Conservation (phyloP, 2,329 filamentous ascomycete species). For the Hypomyces perniciosus region DNA sequence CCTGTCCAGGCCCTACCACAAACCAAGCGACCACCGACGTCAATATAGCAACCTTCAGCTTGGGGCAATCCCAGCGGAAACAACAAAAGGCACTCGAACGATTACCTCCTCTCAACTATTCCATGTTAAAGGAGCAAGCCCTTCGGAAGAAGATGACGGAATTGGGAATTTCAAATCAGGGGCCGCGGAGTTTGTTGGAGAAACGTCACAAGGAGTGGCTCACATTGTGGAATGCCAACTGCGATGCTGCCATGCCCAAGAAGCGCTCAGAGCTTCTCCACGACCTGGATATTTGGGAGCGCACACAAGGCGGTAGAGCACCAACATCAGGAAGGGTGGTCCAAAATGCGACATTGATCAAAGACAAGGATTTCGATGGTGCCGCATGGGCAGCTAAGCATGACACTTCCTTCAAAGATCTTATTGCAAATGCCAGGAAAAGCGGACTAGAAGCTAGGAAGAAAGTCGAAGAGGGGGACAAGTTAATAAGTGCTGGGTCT, state of each 20-base stretch:
- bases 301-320: constrained; percentile 64
- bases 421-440: constrained; percentile 70
- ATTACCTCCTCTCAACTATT: constrained; percentile 78
- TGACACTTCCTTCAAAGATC: constrained; percentile 65
- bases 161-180: constrained; percentile 67
- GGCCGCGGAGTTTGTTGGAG: constrained; percentile 64
- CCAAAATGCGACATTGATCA: constrained; percentile 48
- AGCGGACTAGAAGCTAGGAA: constrained; percentile 40
- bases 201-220: constrained; percentile 87
- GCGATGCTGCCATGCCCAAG: constrained; percentile 72
- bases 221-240: constrained; percentile 95
- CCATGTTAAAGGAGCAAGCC: constrained; percentile 71
- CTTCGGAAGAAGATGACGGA: constrained; percentile 78
- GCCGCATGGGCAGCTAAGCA: constrained; percentile 69
- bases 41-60: neutral
- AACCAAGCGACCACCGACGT: neutral
- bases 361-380: constrained; percentile 84
- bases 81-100: constrained; percentile 47
- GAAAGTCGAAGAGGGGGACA: constrained; percentile 18
- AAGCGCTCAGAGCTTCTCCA: constrained; percentile 64
- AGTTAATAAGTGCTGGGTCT: neutral
- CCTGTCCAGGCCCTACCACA: constrained; percentile 40
- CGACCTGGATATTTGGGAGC: constrained; percentile 83
- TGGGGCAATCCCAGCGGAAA: constrained; percentile 21
- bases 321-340: constrained; percentile 28